Evolutionary conservation across 1,284 basidiomycete genomes (phyloP), one percentile per base, ranked within the genome.

Genomic region (Heliocybe sulcata): DNA sequence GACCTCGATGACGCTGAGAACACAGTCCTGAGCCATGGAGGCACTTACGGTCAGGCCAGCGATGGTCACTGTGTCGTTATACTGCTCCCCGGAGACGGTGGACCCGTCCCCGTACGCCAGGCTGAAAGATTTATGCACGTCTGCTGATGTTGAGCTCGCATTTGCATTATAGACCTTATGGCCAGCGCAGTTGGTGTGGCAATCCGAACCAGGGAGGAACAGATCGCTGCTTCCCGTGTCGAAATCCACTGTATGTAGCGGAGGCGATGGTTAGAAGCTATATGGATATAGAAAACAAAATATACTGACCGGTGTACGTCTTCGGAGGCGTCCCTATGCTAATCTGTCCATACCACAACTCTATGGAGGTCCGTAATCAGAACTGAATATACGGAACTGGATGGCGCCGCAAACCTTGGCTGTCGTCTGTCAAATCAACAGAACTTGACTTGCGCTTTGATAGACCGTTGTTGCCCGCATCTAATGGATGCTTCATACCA

Each of bases 131-230:
- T 54, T 54, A 26, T 49, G 55, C 51, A 67, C 55, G 59, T 69
- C 54, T 16, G 55, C 11, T 26, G 65, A 56, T 23, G 70, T 69
- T 4, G 69, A 67, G 26, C 71, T 72, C 27, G 60, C 49, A 1
- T 57, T 54, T 3, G 70, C 57, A 23, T 69, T 52, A 55, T 72
- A 77, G 51, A 60, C 60, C 11, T 59, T 63, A 56, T 77, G 73
- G 1, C 65, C 63, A 12, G 54, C 56, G 63, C 72, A 75, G 12
- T 48, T 61, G 0, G 56, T 54, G 6, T 54, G 57, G 38, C 58
- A 74, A 51, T 12, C 56, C 56, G 50, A 58, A 20, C 67, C 65
- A 27, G 68, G 68, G 58, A 63, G 23, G 51, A 64, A 57, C 23
- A 62, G 55, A 45, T 63, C 61, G 52, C 59, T 59, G 56, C 67